These are phyloP conservation scores for Pythium chondricola DNA, from an alignment of 352 stramenopile genomes.

Conservation along the genomic window DNA sequence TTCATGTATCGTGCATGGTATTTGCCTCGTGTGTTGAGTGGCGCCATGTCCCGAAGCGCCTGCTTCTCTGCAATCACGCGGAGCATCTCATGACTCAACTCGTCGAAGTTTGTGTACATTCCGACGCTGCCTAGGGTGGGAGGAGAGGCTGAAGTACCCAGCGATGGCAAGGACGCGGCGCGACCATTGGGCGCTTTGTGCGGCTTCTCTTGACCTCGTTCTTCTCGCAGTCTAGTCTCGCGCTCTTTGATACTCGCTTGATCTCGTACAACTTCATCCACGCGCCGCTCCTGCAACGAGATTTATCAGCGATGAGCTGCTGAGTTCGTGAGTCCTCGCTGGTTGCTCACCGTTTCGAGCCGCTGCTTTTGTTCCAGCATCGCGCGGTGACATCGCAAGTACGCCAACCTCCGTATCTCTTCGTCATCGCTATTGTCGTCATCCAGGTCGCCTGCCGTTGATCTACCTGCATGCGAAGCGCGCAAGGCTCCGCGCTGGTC, in stretches of 20 bases:
- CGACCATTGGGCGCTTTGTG: too few relatives aligned
- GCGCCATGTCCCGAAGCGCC: constrained; percentile 22
- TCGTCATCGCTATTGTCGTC: constrained; percentile 26
- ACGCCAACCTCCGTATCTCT: constrained; percentile 32
- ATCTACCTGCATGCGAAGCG: neutral
- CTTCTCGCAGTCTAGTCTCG: neutral
- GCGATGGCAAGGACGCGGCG: neutral
- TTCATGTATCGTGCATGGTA: constrained; percentile 69
- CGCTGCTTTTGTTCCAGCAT: constrained; percentile 43
- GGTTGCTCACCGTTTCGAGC: constrained; percentile 47
- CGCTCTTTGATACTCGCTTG: neutral
- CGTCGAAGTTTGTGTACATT: constrained; percentile 46
- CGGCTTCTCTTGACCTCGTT: neutral
- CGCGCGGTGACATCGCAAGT: constrained; percentile 37
- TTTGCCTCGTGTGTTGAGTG: constrained; percentile 52
- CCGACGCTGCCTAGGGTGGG: constrained; percentile 14
- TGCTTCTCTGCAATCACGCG: constrained; percentile 41
- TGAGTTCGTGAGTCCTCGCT: too few relatives aligned
- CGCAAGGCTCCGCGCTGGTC: neutral
- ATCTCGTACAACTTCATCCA: constrained; percentile 14
- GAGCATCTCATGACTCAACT: constrained; percentile 31
- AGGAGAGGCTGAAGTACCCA: constrained; percentile 1
- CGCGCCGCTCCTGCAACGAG: constrained; percentile 16
- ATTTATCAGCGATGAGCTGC: too few relatives aligned
- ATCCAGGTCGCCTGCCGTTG: neutral